These are phyloP conservation scores for Knoxdaviesia proteae DNA, from an alignment of 2,329 filamentous ascomycete species.

Conservation along the genomic window DNA sequence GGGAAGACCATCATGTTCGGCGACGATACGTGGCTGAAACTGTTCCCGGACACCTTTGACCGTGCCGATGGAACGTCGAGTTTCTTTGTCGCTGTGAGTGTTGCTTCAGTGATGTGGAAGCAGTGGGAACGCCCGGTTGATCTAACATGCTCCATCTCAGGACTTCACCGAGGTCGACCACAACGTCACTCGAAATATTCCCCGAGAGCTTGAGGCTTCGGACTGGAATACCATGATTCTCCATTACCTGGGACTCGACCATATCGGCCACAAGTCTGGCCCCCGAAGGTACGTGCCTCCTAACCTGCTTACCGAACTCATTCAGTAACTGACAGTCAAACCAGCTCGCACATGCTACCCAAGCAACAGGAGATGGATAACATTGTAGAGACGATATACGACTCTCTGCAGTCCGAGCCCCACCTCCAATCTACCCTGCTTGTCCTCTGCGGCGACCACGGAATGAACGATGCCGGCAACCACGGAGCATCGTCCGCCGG, in stretches of 20 bases:
- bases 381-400: constrained; percentile 57
- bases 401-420: constrained; percentile 45
- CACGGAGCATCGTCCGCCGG: constrained; percentile 86
- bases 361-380: constrained; percentile 91
- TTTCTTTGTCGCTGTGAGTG: constrained; percentile 86
- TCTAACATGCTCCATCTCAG: constrained; percentile 20
- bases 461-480: constrained; percentile 98
- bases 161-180: constrained; percentile 96
- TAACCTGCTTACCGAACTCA: not conserved
- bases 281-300: constrained; percentile 42
- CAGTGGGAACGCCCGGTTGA: not conserved
- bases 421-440: constrained; percentile 65
- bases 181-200: constrained; percentile 84
- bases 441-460: constrained; percentile 80
- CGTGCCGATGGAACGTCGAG: constrained; percentile 83
- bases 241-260: constrained; percentile 88
- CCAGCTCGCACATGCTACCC: constrained; percentile 68
- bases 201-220: constrained; percentile 47
- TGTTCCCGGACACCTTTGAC: constrained; percentile 78
- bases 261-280: constrained; percentile 92
- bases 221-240: constrained; percentile 92
- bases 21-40: constrained; percentile 94
- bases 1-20: constrained; percentile 86
- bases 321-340: constrained; percentile 1
- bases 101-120: not conserved